Evolutionary conservation across 208 protist genomes (phyloP).

Genomic region (Leishmania guyanensis): DNA sequence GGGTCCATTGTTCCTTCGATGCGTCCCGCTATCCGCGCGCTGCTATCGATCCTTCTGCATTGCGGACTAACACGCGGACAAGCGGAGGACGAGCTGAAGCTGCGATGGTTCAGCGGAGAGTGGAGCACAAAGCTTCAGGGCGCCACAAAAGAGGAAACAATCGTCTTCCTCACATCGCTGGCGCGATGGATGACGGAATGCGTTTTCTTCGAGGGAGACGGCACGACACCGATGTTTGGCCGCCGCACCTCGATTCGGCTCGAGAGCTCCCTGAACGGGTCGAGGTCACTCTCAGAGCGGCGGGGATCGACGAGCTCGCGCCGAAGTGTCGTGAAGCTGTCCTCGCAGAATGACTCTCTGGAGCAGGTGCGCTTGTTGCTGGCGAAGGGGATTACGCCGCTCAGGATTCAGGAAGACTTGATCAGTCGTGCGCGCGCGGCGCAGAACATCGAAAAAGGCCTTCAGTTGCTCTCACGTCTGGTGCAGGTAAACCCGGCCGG

Average conservation of each 20-base stretch:
- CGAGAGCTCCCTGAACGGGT: conserved; percentile 49
- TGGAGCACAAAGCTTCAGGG: conserved; percentile 87
- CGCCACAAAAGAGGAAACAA: conserved; percentile 49
- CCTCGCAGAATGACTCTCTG: conserved; percentile 61
- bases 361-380: conserved; percentile 78
- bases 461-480: conserved; percentile 50
- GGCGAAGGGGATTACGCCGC: conserved; percentile 51
- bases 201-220: conserved; percentile 43
- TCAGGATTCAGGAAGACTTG: conserved; percentile 63
- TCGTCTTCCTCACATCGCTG: conserved; percentile 56
- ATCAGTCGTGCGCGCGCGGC: conserved; percentile 60
- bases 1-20: conserved; percentile 74
- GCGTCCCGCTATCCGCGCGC: conserved; percentile 78
- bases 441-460: conserved; percentile 57
- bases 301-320: conserved; percentile 59
- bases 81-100: conserved; percentile 82
- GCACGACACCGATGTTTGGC: conserved; percentile 23
- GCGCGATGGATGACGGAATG: conserved; percentile 72
- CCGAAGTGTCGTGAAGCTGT: conserved; percentile 59
- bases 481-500: conserved; percentile 25
- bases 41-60: conserved; percentile 85
- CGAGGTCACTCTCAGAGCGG: conserved; percentile 62
- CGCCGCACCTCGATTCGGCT: conserved; percentile 37
- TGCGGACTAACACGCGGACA: conserved; percentile 62
- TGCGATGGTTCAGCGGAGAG: conserved; percentile 88